Conservation (phyloP, 495 filamentous ascomycete genomes). For the Xylaria scruposa region DNA sequence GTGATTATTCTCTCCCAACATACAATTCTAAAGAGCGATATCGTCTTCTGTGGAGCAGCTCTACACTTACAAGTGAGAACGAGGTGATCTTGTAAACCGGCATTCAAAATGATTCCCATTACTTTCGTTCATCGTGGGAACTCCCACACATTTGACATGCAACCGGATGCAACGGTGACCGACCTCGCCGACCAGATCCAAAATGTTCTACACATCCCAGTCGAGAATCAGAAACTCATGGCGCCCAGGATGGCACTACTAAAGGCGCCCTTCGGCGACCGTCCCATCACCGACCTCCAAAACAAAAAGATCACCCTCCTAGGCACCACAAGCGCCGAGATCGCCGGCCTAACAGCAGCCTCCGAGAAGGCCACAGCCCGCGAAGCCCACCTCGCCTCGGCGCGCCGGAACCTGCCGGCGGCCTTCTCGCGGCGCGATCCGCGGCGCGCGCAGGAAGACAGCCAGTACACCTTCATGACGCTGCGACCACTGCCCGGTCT, state of each 20-base stretch:
- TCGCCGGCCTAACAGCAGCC: slow-evolving; percentile 54
- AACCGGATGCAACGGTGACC: slow-evolving; percentile 56
- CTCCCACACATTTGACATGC: slow-evolving; percentile 51
- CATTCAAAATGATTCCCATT: slow-evolving; percentile 44
- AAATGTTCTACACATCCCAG: slow-evolving; percentile 65
- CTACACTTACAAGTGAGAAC: neutral
- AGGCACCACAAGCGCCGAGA: slow-evolving; percentile 62
- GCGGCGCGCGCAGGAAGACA: slow-evolving; percentile 53
- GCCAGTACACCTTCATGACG: slow-evolving; percentile 80
- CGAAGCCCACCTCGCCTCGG: slow-evolving; percentile 44
- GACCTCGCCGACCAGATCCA: slow-evolving; percentile 68
- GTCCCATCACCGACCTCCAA: slow-evolving; percentile 56
- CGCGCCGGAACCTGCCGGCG: slow-evolving; percentile 44
- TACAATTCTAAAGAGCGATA: neutral
- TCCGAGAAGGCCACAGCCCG: slow-evolving; percentile 48
- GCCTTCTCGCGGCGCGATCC: slow-evolving; percentile 32
- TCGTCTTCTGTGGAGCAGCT: neutral
- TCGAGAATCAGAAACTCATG: slow-evolving; percentile 76
- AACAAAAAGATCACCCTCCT: slow-evolving; percentile 68
- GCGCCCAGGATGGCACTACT: slow-evolving; percentile 71
- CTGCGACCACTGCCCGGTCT: slow-evolving; percentile 81
- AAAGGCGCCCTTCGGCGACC: slow-evolving; percentile 58
- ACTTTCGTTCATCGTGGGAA: slow-evolving; percentile 65
- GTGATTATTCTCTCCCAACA: neutral
- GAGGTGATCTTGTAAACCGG: neutral